Conservation (phyloP, 495 filamentous ascomycete genomes). For the Zalerion maritima region DNA sequence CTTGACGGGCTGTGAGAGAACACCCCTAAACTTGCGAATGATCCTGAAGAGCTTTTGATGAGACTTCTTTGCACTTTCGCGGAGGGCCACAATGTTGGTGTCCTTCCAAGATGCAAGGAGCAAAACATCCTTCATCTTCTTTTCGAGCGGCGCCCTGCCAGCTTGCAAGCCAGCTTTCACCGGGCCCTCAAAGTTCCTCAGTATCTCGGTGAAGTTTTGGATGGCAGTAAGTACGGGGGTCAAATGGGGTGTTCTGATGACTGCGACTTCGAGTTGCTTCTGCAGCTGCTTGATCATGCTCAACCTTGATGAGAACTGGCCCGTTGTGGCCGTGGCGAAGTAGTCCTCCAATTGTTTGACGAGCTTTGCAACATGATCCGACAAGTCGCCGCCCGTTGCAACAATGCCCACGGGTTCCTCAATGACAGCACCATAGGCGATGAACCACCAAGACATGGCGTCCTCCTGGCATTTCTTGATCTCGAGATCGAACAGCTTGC, state of each 20-base stretch:
- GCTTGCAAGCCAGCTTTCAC: conserved; percentile 46
- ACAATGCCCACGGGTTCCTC: conserved; percentile 50
- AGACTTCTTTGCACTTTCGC: conserved; percentile 76
- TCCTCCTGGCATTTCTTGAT: conserved; percentile 54
- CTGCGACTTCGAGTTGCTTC: conserved; percentile 37
- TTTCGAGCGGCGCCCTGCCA: conserved; percentile 56
- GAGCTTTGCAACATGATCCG: conserved; percentile 48
- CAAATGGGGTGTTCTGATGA: too few relatives aligned
- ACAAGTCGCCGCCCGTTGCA: conserved; percentile 40
- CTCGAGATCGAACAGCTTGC: conserved; percentile 76
- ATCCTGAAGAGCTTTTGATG: conserved; percentile 85
- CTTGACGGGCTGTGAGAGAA: conserved; percentile 58
- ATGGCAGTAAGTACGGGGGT: conserved; percentile 49
- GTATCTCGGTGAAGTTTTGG: conserved; percentile 62
- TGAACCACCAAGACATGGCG: conserved; percentile 89
- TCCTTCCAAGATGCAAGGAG: conserved; percentile 92
- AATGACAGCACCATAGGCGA: conserved; percentile 79
- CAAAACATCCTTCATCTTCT: conserved; percentile 74
- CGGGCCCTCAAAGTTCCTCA: conserved; percentile 47
- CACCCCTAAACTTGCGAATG: conserved; percentile 69
- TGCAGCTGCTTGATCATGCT: conserved; percentile 58
- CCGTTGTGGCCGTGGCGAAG: conserved; percentile 55
- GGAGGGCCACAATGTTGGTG: conserved; percentile 76
- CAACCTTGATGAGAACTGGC: conserved; percentile 64
- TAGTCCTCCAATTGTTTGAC: conserved; percentile 60